These are phyloP conservation scores for Porphyrellus cyaneotinctus DNA, from an alignment of 768 basidiomycete species.

Conservation along the genomic window DNA sequence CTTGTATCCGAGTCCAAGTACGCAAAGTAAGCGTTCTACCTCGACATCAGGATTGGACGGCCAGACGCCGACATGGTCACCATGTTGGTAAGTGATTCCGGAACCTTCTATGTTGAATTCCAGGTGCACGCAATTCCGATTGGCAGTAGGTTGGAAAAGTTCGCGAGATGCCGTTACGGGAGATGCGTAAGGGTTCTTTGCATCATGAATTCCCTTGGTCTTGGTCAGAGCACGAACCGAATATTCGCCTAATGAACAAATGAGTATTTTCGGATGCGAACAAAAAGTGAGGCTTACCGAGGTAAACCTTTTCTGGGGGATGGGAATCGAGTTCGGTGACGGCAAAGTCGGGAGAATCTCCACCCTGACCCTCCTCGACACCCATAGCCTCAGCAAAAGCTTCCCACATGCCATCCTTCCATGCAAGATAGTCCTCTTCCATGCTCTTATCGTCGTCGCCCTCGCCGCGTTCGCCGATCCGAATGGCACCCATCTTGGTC, in stretches of 20 bases:
- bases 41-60: slow-evolving; percentile 91
- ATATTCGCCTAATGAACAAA: slow-evolving; percentile 65
- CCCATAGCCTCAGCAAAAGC: slow-evolving; percentile 76
- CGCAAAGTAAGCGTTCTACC: slow-evolving; percentile 82
- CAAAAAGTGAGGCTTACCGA: slow-evolving; percentile 50
- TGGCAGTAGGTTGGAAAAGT: slow-evolving; percentile 68
- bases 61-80: slow-evolving; percentile 98
- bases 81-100: slow-evolving; percentile 97
- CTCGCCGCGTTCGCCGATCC: slow-evolving; percentile 89
- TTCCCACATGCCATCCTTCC: slow-evolving; percentile 98
- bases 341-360: slow-evolving; percentile 89
- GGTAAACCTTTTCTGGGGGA: slow-evolving; percentile 86
- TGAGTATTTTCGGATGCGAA: not conserved
- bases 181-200: slow-evolving; percentile 94
- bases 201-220: slow-evolving; percentile 94
- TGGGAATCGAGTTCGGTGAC: slow-evolving; percentile 79
- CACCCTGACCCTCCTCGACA: slow-evolving; percentile 95
- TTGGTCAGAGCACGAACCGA: slow-evolving; percentile 91
- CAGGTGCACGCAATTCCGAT: slow-evolving; percentile 91
- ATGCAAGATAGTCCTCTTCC: slow-evolving; percentile 99
- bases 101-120: slow-evolving; percentile 94
- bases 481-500: slow-evolving; percentile 72
- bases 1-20: slow-evolving; percentile 80
- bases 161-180: slow-evolving; percentile 76
- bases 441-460: slow-evolving; percentile 99